phyloP scores from a whole-genome alignment of 1,139 yeast species.

The Lodderomyces pseudojiufengensis region DNA sequence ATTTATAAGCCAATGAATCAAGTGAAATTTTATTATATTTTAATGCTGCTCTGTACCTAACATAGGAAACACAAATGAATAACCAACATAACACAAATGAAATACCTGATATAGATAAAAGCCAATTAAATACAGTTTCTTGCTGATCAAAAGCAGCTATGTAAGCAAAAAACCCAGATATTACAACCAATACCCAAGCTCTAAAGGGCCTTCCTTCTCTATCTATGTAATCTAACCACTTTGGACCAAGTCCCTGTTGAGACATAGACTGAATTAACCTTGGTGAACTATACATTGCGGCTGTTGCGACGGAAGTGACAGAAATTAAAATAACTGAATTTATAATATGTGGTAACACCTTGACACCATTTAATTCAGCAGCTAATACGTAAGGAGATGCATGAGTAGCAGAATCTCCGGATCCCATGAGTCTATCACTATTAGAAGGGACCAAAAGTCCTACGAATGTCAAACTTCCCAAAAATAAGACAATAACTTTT shows the following conservation, averaged over 20 bases:
- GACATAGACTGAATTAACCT: conserved; percentile 35
- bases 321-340: conserved; percentile 33
- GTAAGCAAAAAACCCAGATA: conserved; percentile 20
- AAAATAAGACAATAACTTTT: conserved; percentile 31
- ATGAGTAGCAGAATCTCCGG: conserved; percentile 22
- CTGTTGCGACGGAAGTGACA: conserved; percentile 32
- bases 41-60: conserved; percentile 32
- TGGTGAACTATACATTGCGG: conserved; percentile 34
- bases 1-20: conserved; percentile 28
- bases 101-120: conserved; percentile 24
- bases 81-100: conserved; percentile 25
- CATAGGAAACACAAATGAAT: conserved; percentile 31
- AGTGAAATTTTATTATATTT: conserved; percentile 23
- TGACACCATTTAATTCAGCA: conserved; percentile 28
- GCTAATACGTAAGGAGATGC: conserved; percentile 43
- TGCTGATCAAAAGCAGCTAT: conserved; percentile 23
- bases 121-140: conserved; percentile 23
- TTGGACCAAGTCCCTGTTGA: conserved; percentile 32
- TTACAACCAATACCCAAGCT: conserved; percentile 18
- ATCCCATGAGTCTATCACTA: conserved; percentile 18
- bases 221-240: conserved; percentile 29
- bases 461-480: conserved; percentile 27
- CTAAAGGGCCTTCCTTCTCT: conserved; percentile 34
- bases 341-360: conserved; percentile 30
- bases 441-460: conserved; percentile 32